Percentiles rank a stretch among this genome's conserved stretches.
Conservation (phyloP, 306 rosid genomes). For the barrel medic (Medicago truncatula) region MtrunA17r5.0-ANR NC_053045.1:2174501-2175000, state of each 20-base stretch:
- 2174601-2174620: conserved; percentile 61
- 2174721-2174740: too few relatives aligned
- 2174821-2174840: conserved; percentile 86
- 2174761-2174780: conserved; percentile 73
- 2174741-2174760: conserved; percentile 53
- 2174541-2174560: conserved; percentile 45
- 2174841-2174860: conserved; percentile 67
- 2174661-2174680: conserved; percentile 54
- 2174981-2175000: neutral
- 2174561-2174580: conserved; percentile 50
- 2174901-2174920: conserved; percentile 14
- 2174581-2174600: conserved; percentile 51
- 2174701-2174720: too few relatives aligned
- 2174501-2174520: conserved; percentile 14
- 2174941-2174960: neutral
- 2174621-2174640: conserved; percentile 46
- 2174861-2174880: conserved; percentile 62
- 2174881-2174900: neutral
- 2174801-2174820: conserved; percentile 65
- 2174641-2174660: conserved; percentile 57
- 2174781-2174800: conserved; percentile 65
- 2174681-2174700: conserved; percentile 16
- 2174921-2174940: neutral
- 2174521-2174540: conserved; percentile 32
- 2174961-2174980: neutral